Base-by-base conservation (phyloP, 768 basidiomycete genomes). In the Xerocomellus dryophilus region DNA sequence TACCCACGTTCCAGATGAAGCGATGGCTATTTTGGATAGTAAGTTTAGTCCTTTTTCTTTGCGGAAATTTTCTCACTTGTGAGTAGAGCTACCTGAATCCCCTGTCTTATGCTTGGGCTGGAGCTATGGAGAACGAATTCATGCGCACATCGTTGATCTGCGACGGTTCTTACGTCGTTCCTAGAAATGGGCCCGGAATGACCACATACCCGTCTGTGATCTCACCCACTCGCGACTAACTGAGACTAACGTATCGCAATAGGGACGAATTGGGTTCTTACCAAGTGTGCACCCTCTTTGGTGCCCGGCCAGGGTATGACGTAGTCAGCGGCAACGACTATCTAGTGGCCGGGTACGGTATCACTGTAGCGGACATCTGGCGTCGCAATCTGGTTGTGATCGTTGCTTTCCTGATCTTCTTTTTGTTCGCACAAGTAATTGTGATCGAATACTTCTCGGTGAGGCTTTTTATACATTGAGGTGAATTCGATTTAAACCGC, bases 1-100 rank as follows among this genome's bases (percentile, higher is more conserved):
- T 90, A 54, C 85, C 85, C 0, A 78, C 81, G 7, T 75, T 76
- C 58, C 74, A 78, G 56, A 88, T 90, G 86, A 87, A 90, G 66
- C 74, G 84, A 40, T 92, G 87, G 87, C 66, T 93, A 9, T 90
- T 90, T 74, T 93, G 91, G 91, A 85, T 92, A 29, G 85, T 86
- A 61, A 58, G 83, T 75, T 41, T 35, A n/a, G n/a, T 32, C 2
- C 17, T 40, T 38, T 9, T 41, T 35, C 21, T 39, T 15, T 40
- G 12, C 23, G 39, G 21, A 36, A 1, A 12, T 2, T 18, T 18
- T 31, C 52, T 69, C 34, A 69, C 29, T 51, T 51, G n/a, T 35
- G 23, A 18, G 35, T 14, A 59, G 85, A 89, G 80, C 73, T 93
- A 93, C 68, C 65, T 92, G 55, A 86, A 94, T 62, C 93, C 93